phyloP scores from a whole-genome alignment of 2,329 filamentous ascomycete genomes.

The Hymenoscyphus occultus region DNA sequence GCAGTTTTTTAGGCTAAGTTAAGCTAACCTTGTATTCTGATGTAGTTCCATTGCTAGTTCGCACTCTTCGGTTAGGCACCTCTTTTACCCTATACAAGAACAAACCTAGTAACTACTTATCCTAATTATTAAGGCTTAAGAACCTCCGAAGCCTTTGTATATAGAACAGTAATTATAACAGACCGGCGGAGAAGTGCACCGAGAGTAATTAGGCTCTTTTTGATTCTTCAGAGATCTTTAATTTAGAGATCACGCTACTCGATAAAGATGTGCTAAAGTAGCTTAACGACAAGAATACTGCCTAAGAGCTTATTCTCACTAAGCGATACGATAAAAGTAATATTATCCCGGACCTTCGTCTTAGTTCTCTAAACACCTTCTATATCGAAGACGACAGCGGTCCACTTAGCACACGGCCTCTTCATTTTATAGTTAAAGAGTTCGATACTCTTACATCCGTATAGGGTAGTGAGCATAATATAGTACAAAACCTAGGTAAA shows the following conservation, averaged over 20 bases:
- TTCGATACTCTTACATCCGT: background rate
- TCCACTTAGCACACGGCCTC: background rate
- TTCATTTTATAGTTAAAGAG: background rate
- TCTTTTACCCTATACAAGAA: conserved; percentile 6
- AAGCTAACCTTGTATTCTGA: conserved; percentile 4
- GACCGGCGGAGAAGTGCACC: background rate
- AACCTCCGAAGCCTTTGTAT: conserved; percentile 11
- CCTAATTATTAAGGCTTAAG: conserved; percentile 6
- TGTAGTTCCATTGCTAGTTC: conserved; percentile 7
- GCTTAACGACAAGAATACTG: conserved; percentile 8
- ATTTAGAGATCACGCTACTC: conserved; percentile 14
- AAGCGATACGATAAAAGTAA: conserved; percentile 11
- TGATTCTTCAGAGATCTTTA: background rate
- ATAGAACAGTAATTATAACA: conserved; percentile 10
- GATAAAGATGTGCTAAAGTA: conserved; percentile 5
- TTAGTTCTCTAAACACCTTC: conserved; percentile 15
- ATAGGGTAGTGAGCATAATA: no score
- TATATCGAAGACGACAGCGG: conserved; percentile 12
- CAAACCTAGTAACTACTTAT: conserved; percentile 1
- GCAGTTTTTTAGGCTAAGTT: background rate
- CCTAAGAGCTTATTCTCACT: conserved; percentile 21
- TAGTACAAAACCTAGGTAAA: background rate
- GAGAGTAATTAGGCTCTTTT: conserved; percentile 13
- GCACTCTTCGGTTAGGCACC: conserved; percentile 12
- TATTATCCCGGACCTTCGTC: conserved; percentile 11